phyloP scores from a whole-genome alignment of 805 yeast genomes.

The Cyberlindnera euphorbiae region DNA sequence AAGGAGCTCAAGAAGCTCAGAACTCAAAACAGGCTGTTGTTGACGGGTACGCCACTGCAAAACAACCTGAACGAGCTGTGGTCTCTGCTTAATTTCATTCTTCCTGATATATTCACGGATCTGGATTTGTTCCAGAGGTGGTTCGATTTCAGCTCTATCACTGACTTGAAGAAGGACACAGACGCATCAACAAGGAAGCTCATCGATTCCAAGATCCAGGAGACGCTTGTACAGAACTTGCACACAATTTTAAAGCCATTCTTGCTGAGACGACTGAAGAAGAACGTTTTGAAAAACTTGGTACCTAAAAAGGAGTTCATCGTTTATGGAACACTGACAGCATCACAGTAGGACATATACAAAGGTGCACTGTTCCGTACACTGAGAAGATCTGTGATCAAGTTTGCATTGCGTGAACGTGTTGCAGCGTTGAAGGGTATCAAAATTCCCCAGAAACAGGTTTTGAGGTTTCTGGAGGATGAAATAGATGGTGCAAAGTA shows the following conservation, averaged over 20 bases:
- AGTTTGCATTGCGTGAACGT: slow-evolving; percentile 47
- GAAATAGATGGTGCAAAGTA: slow-evolving; percentile 30
- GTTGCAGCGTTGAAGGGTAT: slow-evolving; percentile 35
- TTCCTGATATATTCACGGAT: slow-evolving; percentile 92
- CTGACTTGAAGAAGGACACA: slow-evolving; percentile 30
- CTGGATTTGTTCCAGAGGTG: slow-evolving; percentile 85
- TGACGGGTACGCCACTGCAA: slow-evolving; percentile 97
- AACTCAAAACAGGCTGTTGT: slow-evolving; percentile 65
- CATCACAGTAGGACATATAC: slow-evolving; percentile 61
- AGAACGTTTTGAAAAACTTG: slow-evolving; percentile 59
- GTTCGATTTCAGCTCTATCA: slow-evolving; percentile 77
- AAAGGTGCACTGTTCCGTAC: slow-evolving; percentile 40
- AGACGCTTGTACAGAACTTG: slow-evolving; percentile 63
- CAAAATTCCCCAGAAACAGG: slow-evolving; percentile 22
- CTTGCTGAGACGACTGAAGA: slow-evolving; percentile 74
- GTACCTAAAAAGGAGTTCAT: slow-evolving; percentile 92
- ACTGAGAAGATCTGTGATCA: slow-evolving; percentile 41
- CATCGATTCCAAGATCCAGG: slow-evolving; percentile 54
- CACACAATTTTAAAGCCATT: slow-evolving; percentile 91
- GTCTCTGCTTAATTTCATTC: slow-evolving; percentile 84
- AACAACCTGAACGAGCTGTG: slow-evolving; percentile 87
- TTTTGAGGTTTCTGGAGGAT: slow-evolving; percentile 40
- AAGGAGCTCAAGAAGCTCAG: slow-evolving; percentile 60
- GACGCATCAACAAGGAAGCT: slow-evolving; percentile 42
- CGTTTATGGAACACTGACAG: slow-evolving; percentile 64